A percentile compares a stretch with the other conserved stretches of the same genome.
Conservation (phyloP, 2,329 filamentous ascomycete species). For the Coniochaeta pulveracea region DNA sequence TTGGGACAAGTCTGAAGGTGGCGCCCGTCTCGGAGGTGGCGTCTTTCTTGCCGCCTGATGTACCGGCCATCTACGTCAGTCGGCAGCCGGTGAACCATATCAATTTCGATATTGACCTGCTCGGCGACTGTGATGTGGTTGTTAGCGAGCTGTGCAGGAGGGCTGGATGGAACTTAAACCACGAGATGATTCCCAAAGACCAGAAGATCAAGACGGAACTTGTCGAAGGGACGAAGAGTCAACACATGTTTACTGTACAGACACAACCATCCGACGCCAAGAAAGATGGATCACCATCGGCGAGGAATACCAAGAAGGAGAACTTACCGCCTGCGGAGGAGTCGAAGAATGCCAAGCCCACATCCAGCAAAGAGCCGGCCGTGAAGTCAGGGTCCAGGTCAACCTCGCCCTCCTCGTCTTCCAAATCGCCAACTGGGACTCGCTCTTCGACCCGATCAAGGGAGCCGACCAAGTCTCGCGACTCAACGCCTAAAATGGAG, state of each 20-base stretch:
- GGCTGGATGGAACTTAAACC: conserved; percentile 67
- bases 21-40: conserved; percentile 90
- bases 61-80: conserved; percentile 86
- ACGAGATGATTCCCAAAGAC: conserved; percentile 69
- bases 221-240: conserved; percentile 32
- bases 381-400: no score
- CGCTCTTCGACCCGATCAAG: no score
- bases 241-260: conserved; percentile 34
- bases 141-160: conserved; percentile 76
- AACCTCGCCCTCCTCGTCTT: no score
- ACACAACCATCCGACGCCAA: no score
- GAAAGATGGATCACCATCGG: no score
- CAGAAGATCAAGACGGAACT: conserved; percentile 47
- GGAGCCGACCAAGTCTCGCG: no score
- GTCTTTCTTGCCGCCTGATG: conserved; percentile 61
- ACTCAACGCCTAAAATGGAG: no score
- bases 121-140: conserved; percentile 91
- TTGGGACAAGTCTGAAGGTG: conserved; percentile 92
- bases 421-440: no score
- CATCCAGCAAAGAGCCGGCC: no score
- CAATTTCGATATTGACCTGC: conserved; percentile 89
- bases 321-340: no score
- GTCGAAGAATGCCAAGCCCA: no score
- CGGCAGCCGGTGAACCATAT: conserved; percentile 77
- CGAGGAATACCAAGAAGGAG: no score